Conservation (phyloP, 768 basidiomycete genomes). For the Serendipita sp. region DNA sequence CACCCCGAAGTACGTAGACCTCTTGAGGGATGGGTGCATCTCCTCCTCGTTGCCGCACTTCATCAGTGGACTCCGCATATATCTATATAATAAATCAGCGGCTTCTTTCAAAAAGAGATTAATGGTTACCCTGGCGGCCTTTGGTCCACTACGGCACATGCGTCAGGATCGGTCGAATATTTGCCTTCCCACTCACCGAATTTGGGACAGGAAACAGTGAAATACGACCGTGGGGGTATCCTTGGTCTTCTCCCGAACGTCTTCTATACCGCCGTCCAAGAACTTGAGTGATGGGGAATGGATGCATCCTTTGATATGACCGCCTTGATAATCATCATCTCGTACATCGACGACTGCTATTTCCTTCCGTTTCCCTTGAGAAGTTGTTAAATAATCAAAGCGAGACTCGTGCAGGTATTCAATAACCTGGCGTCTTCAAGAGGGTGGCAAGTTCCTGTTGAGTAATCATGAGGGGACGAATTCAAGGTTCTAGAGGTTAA, state of each 20-base stretch:
- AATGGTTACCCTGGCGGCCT: conserved; percentile 46
- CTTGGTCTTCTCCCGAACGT: conserved; percentile 42
- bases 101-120: not conserved
- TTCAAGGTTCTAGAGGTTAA: not conserved
- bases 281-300: conserved; percentile 52
- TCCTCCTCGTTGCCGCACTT: conserved; percentile 25
- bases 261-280: conserved; percentile 34
- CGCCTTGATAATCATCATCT: conserved; percentile 66
- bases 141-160: conserved; percentile 43
- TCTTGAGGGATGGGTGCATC: conserved; percentile 25
- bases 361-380: not conserved
- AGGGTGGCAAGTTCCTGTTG: conserved; percentile 2
- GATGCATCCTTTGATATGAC: conserved; percentile 53
- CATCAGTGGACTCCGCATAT: conserved; percentile 46
- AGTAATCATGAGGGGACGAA: not conserved
- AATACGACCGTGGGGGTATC: conserved; percentile 51
- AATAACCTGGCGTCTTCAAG: not conserved
- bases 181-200: conserved; percentile 35
- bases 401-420: not conserved
- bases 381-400: not conserved
- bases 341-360: conserved; percentile 56
- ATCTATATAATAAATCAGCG: conserved; percentile 26
- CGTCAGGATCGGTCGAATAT: not conserved
- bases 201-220: conserved; percentile 64
- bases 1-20: conserved; percentile 51